Base-by-base conservation (phyloP, 768 basidiomycete species). In the Leccinum subgranulosum region DNA sequence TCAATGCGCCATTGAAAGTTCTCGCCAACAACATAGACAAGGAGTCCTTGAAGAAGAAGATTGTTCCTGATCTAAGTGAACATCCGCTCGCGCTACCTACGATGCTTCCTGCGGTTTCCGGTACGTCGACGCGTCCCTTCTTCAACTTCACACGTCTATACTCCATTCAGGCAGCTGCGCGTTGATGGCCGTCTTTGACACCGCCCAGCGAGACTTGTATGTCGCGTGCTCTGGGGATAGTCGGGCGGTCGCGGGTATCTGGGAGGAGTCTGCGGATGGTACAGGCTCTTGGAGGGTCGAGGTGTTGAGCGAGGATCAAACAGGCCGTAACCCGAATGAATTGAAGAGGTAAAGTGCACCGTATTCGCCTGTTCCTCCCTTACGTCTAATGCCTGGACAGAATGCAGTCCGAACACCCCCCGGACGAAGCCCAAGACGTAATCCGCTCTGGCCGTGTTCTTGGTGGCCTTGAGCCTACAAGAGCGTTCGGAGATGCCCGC, bases 231-330 rank as follows among this genome's bases (percentile, higher is more conserved):
- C 94, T 5, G 97, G 97, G 0, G 97, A 99, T 69, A 90, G 92
- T 68, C 84, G 97, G 49, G 97, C 97, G 12, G 94, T 99, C 6
- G 95, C 96, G 21, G 97, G 97, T 19, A 82, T 92, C 36, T 95
- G 91, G 89, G 86, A 92, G 60, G 81, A 84, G 51, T 79, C 80
- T 4, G 73, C 70, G 3, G 82, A 86, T 60, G 86, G 84, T 4
- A 76, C 79, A 53, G 91, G 91, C 11, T 79, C 77, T 53, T 99
- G 97, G 97, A 83, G 86, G 48, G 89, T 94, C 29, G 93, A 97
- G 69, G 92, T 92, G n/a, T 79, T 99, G 60, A 92, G 84, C 28
- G 94, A 98, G 72, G 97, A 98, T 68, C 95, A 98, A 77, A 98
- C 95, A 7, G 97, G 94, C 39, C 84, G 92, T 62, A 98, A 94